Base-by-base conservation (phyloP, 305 asterid genomes). In the Solanum aculeatissimum region DNA sequence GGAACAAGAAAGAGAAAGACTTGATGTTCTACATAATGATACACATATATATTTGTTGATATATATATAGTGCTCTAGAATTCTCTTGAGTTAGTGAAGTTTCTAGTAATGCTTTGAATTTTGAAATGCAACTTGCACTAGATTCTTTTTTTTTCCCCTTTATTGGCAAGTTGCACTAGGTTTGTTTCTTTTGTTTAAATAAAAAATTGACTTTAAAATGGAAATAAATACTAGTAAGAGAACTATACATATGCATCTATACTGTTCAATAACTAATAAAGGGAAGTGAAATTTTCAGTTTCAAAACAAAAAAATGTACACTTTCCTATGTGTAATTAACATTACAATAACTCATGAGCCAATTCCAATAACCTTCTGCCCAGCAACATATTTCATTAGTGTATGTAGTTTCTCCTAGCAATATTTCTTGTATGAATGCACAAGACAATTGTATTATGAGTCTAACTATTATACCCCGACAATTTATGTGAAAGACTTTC, bases 11-110 rank as follows among this genome's bases (percentile, higher is more conserved):
- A 18, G 75, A 16, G 12, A 4, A 35, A 68, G 45, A 66, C 47
- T 65, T 65, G 35, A 2, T 15, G 47, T 49, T 75, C 45, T 75
- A 49, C 27, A 47, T 68, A 68, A 9, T 68, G 47, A 68, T 62
- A 60, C 3, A 58, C 3, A 3, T 14, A 21, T 25, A 63, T 23
- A 11, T 16, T 63, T 63, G 40, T 63, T 63, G 71, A 13, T 43
- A 72, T 21, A 72, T 47, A 6, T 74, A 14, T 15, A 57, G 78
- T 45, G 85, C 84, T 81, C 51, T 62, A 83, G 84, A 83, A 83
- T 84, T 71, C 29, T 82, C 63, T 75, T 25, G 27, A 49, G 16
- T 75, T 75, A 10, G 7, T 68, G 89, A 88, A 70, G 85, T 80
- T 58, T 25, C 82, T 74, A 60, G 86, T 51, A 78, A 35, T 62